These are phyloP conservation scores for Tuber calosporum DNA, from an alignment of 495 filamentous ascomycete genomes.

Conservation along the genomic window DNA sequence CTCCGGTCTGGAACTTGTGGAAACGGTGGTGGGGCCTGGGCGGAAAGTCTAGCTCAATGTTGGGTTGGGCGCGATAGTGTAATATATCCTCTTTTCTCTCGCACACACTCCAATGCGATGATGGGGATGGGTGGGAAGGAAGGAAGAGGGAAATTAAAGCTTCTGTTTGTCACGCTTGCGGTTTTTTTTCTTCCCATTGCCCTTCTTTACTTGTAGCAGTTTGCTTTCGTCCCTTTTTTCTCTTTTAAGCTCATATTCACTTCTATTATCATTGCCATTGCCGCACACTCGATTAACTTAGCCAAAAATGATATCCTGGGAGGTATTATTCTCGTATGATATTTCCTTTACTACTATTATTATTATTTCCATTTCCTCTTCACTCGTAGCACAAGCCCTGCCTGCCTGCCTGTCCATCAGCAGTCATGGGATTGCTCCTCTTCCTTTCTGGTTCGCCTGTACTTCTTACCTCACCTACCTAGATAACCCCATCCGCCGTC, in stretches of 20 bases:
- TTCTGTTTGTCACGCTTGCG: background rate
- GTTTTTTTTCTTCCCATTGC: background rate
- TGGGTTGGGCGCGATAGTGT: background rate
- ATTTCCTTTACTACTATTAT: background rate
- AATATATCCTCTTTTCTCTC: background rate
- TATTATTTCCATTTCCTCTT: background rate
- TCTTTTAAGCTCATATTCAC: background rate
- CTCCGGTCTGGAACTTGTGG: conserved; percentile 49
- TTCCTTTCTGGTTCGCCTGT: background rate
- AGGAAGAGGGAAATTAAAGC: background rate
- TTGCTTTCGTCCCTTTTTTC: background rate
- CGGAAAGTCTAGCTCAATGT: conserved; percentile 24
- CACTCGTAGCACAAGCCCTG: background rate
- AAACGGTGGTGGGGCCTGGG: conserved; percentile 33
- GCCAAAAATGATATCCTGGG: background rate
- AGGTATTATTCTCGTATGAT: background rate
- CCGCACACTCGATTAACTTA: background rate
- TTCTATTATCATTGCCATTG: background rate
- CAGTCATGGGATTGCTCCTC: background rate
- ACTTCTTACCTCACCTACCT: background rate
- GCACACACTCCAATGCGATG: background rate
- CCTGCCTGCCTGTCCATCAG: background rate
- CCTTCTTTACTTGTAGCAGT: background rate
- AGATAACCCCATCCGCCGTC: background rate
- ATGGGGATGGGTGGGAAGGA: background rate